Evolutionary conservation across 176 grass and related monocot species (phyloP).

Genomic region (Dactylis glomerata): DNA sequence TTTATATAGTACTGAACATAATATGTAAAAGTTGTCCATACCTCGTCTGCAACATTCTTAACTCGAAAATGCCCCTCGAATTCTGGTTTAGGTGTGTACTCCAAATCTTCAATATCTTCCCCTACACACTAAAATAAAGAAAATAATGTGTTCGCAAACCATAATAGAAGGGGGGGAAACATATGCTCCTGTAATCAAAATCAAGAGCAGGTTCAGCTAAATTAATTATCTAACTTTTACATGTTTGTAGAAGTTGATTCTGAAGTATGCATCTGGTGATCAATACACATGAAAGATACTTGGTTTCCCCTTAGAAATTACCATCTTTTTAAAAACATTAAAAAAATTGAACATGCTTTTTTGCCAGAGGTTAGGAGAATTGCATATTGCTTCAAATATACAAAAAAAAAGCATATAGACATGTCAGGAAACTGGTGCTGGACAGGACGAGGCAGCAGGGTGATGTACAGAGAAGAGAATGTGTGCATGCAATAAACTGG

Average conservation of each 20-base stretch:
- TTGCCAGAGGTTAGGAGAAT: not conserved
- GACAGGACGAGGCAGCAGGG: not conserved
- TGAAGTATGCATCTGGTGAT: not conserved
- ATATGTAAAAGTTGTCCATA: conserved; percentile 22
- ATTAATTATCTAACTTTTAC: conserved; percentile 10
- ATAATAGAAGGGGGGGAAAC: conserved; percentile 1
- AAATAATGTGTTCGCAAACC: conserved; percentile 21
- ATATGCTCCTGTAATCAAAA: conserved; percentile 23
- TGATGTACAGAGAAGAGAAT: not conserved
- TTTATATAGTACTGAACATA: conserved; percentile 7
- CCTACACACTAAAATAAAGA: conserved; percentile 78
- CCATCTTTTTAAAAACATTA: conserved; percentile 3
- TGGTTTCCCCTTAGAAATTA: not conserved
- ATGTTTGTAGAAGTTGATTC: conserved; percentile 1
- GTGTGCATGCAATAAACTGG: conserved; percentile 5
- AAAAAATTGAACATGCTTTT: not conserved
- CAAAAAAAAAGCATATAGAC: not conserved
- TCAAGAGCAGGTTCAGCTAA: conserved; percentile 6
- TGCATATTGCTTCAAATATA: not conserved
- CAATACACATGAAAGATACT: not conserved
- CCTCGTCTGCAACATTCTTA: conserved; percentile 88
- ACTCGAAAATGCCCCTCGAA: conserved; percentile 91
- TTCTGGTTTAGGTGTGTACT: conserved; percentile 98
- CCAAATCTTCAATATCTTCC: conserved; percentile 97
- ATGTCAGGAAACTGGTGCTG: conserved; percentile 7